Conservation (phyloP, 2,329 filamentous ascomycete genomes). For the Diaporthe humulicola region DNA sequence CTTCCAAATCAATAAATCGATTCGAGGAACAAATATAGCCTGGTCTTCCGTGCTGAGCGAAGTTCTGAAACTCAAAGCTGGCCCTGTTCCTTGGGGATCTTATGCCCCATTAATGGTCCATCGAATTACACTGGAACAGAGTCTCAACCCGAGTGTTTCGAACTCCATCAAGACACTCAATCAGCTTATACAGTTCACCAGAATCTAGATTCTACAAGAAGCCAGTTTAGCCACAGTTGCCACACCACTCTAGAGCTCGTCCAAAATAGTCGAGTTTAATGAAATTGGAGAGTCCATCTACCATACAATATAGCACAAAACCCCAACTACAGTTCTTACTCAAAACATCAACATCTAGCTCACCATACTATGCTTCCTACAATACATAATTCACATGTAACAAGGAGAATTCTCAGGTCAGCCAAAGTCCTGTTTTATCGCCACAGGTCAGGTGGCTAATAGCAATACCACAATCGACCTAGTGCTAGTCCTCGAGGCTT, state of each 20-base stretch:
- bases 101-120: not conserved
- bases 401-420: not conserved
- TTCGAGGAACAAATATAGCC: not conserved
- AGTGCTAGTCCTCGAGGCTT: not conserved
- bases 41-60: not conserved
- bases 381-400: not conserved
- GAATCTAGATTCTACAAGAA: not conserved
- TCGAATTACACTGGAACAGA: not conserved
- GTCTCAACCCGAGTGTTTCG: not conserved
- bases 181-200: not conserved
- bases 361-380: not conserved
- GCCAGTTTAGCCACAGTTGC: not conserved
- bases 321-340: not conserved
- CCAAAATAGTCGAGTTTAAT: not conserved
- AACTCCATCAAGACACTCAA: not conserved
- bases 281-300: not conserved
- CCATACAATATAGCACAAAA: not conserved
- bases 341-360: not conserved
- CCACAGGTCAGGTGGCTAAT: not conserved
- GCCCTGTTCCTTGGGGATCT: not conserved
- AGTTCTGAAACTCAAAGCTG: no score
- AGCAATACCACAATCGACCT: not conserved
- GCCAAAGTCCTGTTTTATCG: not conserved
- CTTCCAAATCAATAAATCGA: not conserved
- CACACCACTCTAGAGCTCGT: not conserved